A percentile compares a stretch with the other conserved stretches of the same genome.
Evolutionary conservation across 169 alveolate genomes (phyloP).

Genomic region (Plasmodium ovale): DNA sequence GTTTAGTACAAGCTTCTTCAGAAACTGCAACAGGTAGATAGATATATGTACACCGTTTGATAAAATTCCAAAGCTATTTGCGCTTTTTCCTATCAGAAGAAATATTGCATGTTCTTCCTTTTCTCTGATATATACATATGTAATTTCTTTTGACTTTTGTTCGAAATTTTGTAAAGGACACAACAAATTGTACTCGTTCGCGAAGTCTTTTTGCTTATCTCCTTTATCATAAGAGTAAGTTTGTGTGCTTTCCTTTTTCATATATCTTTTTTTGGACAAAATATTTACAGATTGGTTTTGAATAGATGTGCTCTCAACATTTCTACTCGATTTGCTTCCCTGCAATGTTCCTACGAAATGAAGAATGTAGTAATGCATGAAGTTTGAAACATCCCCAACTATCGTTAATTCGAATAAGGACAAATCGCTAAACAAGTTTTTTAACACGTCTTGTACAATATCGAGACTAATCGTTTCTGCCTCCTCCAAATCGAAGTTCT

Average conservation of each 20-base stretch:
- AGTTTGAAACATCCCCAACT: slow-evolving; percentile 50
- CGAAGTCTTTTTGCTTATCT: not conserved
- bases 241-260: not conserved
- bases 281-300: not conserved
- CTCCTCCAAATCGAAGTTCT: slow-evolving; percentile 71
- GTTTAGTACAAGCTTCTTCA: slow-evolving; percentile 18
- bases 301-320: not conserved
- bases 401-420: slow-evolving; percentile 57
- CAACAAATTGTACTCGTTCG: slow-evolving; percentile 23
- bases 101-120: slow-evolving; percentile 88
- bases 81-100: slow-evolving; percentile 86
- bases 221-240: not conserved
- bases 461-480: slow-evolving; percentile 65
- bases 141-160: slow-evolving; percentile 53
- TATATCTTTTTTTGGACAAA: no score
- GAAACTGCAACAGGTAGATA: slow-evolving; percentile 35
- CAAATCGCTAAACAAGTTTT: slow-evolving; percentile 51
- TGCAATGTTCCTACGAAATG: slow-evolving; percentile 51
- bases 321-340: not conserved
- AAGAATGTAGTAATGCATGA: slow-evolving; percentile 48
- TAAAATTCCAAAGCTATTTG: slow-evolving; percentile 86
- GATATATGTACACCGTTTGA: slow-evolving; percentile 87
- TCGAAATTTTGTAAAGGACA: slow-evolving; percentile 64
- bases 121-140: slow-evolving; percentile 80
- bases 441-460: slow-evolving; percentile 72